Base-by-base conservation (phyloP, 345 rosid species). In the Boechera retrofracta region DNA sequence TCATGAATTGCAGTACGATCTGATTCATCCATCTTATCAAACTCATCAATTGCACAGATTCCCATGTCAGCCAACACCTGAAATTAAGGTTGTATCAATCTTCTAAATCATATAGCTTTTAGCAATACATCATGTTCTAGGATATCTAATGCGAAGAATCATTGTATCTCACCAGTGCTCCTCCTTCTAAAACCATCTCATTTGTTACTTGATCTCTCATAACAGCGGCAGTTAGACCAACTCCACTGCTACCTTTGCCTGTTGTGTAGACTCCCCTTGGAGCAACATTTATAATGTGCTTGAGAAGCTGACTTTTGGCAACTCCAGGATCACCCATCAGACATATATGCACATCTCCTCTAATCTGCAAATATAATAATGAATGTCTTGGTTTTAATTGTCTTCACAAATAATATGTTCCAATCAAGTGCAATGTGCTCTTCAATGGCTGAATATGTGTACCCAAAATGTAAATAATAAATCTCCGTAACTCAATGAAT, bases 301-400 rank as follows among this genome's bases (percentile, higher is more conserved):
- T 95, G 76, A 95, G 94, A 81, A 95, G 98, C 85, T 95, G 99
- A 89, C 98, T 91, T 73, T 92, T 95, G 74, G 99, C 99, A 80
- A 93, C 98, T 51, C 99, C 98, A 83, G 99, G 99, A 86, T 95
- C 99, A 70, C 99, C 99, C 98, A 95, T 92, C 86, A 95, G 74
- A 77, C 98, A 93, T 73, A 95, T 80, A 84, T 95, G 98, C 70
- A 95, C 63, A 83, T 95, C 99, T 82, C 99, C 98, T 76, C 99
- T 86, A 56, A 95, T 95, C 99, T 95, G 90, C 77, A 64, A 88
- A 76, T 29, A 64, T 36, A 58, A 73, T 29, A 52, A 77, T 12
- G 16, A 8, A 32, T 6, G 31, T 45, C 3, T 39, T 42, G 32
- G 39, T 45, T 55, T 67, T 44, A 73, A 10, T 73, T 45, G 4